These are phyloP conservation scores for Zea luxurians DNA, from an alignment of 176 grass and related monocot genomes.

Conservation along the genomic window DNA sequence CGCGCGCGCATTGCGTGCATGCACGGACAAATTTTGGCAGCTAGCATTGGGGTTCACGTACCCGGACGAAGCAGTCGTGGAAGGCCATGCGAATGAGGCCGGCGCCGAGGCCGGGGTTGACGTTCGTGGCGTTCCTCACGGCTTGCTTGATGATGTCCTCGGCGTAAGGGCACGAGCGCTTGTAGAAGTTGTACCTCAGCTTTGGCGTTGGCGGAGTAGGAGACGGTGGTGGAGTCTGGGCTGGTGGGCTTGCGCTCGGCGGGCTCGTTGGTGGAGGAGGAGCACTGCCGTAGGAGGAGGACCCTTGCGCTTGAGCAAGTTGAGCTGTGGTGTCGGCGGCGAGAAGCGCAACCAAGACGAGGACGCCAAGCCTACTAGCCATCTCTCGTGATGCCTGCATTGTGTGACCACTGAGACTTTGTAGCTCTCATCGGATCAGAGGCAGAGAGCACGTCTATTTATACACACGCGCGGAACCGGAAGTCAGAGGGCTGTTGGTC, in stretches of 20 bases:
- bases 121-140: conserved; percentile 2
- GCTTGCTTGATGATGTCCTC: conserved; percentile 30
- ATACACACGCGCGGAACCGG: no score
- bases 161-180: conserved; percentile 35
- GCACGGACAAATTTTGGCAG: neutral
- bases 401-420: no score
- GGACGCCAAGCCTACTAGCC: neutral
- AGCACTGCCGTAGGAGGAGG: neutral
- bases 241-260: neutral
- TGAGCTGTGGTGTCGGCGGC: neutral
- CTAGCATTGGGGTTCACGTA: neutral
- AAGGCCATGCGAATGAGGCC: conserved; percentile 59
- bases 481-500: no score
- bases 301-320: neutral
- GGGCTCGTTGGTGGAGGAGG: neutral
- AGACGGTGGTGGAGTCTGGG: neutral
- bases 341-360: neutral
- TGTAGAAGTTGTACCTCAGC: conserved; percentile 44
- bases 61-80: conserved; percentile 79
- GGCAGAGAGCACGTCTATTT: no score
- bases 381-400: neutral
- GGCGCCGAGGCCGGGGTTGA: conserved; percentile 49
- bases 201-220: neutral
- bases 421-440: no score
- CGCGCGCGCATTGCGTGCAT: neutral